A percentile compares a stretch with the other conserved stretches of the same genome.
These are phyloP conservation scores for Blastomyces parvus DNA, from an alignment of 2,329 filamentous ascomycete genomes.

Conservation along the genomic window DNA sequence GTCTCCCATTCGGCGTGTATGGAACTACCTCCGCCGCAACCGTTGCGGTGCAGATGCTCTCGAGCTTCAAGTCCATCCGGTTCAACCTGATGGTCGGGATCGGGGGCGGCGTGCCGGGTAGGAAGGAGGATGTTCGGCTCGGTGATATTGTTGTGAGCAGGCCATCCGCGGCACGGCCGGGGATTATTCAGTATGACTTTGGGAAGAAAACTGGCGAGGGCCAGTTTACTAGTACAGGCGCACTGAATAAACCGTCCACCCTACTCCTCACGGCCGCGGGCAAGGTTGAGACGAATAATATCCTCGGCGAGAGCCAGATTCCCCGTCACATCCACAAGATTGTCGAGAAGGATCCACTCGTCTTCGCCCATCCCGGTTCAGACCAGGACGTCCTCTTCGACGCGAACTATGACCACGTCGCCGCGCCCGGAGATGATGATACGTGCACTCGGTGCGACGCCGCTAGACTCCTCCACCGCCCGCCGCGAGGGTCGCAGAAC, in stretches of 20 bases:
- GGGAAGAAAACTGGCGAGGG: constrained; percentile 8
- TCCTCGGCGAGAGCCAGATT: constrained; percentile 16
- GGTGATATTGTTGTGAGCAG: constrained; percentile 18
- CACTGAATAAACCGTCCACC: constrained; percentile 13
- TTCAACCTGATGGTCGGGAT: constrained; percentile 20
- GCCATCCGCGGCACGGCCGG: background rate
- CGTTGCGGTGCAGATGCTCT: constrained; percentile 14
- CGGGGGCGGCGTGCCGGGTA: constrained; percentile 18
- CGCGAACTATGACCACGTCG: constrained; percentile 16
- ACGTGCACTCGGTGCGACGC: constrained; percentile 4
- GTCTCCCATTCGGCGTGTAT: constrained; percentile 13
- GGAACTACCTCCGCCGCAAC: constrained; percentile 14
- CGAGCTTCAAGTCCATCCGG: constrained; percentile 15
- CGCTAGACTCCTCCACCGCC: background rate
- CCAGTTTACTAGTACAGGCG: constrained; percentile 10
- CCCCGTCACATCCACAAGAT: constrained; percentile 15
- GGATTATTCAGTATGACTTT: constrained; percentile 17
- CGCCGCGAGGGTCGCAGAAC: background rate
- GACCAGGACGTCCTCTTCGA: constrained; percentile 20
- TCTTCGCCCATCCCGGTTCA: constrained; percentile 7
- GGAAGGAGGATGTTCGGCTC: constrained; percentile 16
- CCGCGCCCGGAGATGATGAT: background rate
- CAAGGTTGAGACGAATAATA: constrained; percentile 17
- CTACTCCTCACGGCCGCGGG: constrained; percentile 17
- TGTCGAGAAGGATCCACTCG: constrained; percentile 15